Conservation (phyloP, 1,139 yeast genomes). For the Zygoascus sp. region DNA sequence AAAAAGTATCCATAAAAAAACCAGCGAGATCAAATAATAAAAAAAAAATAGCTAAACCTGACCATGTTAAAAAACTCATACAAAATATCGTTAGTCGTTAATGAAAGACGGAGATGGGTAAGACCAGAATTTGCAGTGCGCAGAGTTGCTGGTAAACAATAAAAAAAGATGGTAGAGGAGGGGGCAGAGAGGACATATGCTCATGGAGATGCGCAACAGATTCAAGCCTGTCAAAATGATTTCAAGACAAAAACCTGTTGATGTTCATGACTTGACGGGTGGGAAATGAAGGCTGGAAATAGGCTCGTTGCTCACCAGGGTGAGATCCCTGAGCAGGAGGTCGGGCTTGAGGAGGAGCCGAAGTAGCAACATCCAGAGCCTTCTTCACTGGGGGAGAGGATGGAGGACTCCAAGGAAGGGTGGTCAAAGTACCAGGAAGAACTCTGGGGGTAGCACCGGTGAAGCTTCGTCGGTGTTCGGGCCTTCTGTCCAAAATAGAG, state of each 20-base stretch:
- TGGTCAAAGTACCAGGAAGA: background rate
- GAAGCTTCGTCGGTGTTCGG: conserved; percentile 3
- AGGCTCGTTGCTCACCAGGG: background rate
- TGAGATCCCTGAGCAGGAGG: too few relatives aligned
- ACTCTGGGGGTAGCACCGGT: conserved; percentile 11
- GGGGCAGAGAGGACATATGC: too few relatives aligned
- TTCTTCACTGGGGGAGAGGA: conserved; percentile 13
- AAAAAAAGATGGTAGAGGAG: too few relatives aligned
- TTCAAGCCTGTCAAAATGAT: background rate
- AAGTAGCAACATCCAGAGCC: too few relatives aligned
- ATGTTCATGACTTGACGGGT: conserved; percentile 22
- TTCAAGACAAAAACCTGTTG: conserved; percentile 18
- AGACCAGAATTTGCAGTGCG: too few relatives aligned
- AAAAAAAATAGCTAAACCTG: too few relatives aligned
- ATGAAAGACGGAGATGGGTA: conserved; percentile 1
- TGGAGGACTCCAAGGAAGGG: conserved; percentile 8
- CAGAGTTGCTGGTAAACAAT: background rate
- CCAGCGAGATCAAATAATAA: background rate
- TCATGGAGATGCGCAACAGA: background rate
- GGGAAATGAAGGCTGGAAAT: background rate
- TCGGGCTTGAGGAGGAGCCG: background rate
- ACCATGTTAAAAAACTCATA: background rate
- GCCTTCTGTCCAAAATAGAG: conserved; percentile 3
- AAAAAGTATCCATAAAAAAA: background rate
- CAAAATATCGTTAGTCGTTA: conserved; percentile 3